These are phyloP conservation scores for Rutstroemia sp. DNA, from an alignment of 2,329 filamentous ascomycete species.

Conservation along the genomic window DNA sequence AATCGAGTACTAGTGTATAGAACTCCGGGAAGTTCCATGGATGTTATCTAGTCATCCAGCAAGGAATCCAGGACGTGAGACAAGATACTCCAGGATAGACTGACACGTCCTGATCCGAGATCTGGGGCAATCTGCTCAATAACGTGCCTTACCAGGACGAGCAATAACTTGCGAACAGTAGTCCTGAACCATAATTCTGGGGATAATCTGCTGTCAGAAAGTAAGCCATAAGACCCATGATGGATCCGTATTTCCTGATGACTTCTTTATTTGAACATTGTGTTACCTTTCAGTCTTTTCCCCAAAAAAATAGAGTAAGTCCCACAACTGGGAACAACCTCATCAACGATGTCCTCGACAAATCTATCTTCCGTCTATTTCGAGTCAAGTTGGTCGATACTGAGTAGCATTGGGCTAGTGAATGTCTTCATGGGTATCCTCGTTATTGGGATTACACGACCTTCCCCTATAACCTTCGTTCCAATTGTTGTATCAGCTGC, in stretches of 20 bases:
- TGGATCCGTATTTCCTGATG: neutral
- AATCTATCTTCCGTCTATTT: conserved; percentile 28
- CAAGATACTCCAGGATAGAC: neutral
- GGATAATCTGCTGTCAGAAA: neutral
- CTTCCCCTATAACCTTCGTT: conserved; percentile 34
- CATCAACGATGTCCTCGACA: neutral
- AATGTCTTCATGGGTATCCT: conserved; percentile 35
- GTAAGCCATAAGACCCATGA: neutral
- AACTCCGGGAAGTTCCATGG: neutral
- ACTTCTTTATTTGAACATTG: too few species aligned
- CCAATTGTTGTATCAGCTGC: conserved; percentile 34
- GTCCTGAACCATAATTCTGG: neutral
- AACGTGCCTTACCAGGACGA: too few species aligned
- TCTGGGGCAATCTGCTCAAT: neutral
- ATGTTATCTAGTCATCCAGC: neutral
- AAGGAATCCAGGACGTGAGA: neutral
- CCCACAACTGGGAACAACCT: neutral
- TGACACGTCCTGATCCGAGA: neutral
- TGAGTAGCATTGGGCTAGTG: conserved; percentile 37
- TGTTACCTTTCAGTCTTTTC: too few species aligned
- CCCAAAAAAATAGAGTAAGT: neutral
- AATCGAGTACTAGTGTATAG: neutral
- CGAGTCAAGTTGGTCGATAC: conserved; percentile 38
- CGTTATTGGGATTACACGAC: conserved; percentile 34
- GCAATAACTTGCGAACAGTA: too few species aligned